Evolutionary conservation across 78 protist genomes (phyloP).

Genomic region (Dictyostelium capitatum): DNA sequence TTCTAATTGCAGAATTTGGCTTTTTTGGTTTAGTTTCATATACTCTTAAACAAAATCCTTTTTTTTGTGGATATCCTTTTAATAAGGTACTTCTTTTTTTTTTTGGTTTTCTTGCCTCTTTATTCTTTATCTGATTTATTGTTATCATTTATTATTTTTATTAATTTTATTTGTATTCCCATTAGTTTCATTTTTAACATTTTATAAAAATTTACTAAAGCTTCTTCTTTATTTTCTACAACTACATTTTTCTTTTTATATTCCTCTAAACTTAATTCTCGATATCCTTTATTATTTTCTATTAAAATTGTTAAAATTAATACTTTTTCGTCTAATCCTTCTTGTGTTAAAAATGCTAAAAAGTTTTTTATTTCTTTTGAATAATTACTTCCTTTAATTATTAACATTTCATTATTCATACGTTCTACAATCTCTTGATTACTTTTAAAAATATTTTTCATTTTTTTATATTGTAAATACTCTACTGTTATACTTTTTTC

Average conservation of each 20-base stretch:
- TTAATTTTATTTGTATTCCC: not conserved
- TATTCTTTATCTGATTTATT: constrained; percentile 23
- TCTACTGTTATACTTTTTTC: not conserved
- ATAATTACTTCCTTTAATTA: not conserved
- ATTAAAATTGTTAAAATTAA: not conserved
- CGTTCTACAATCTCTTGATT: not conserved
- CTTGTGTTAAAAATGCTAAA: not conserved
- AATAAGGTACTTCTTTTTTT: not conserved
- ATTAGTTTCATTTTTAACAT: not conserved
- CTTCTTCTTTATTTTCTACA: not conserved
- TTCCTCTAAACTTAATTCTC: not conserved
- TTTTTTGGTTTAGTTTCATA: constrained; percentile 52
- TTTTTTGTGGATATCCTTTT: constrained; percentile 23
- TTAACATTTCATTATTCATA: not conserved
- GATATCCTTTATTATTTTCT: not conserved
- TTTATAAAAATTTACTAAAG: not conserved
- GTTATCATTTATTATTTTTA: constrained; percentile 36
- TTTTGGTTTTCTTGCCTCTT: not conserved
- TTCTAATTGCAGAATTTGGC: constrained; percentile 58
- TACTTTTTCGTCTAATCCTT: not conserved
- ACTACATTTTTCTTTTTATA: not conserved
- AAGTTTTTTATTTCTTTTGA: not conserved
- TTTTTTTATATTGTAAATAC: not conserved
- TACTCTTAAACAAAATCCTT: constrained; percentile 26
- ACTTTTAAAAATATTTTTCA: not conserved